A percentile compares a stretch with the other conserved stretches of the same genome.
Evolutionary conservation across 805 yeast species (phyloP).

Genomic region (Groenewaldozyma tartarivorans): DNA sequence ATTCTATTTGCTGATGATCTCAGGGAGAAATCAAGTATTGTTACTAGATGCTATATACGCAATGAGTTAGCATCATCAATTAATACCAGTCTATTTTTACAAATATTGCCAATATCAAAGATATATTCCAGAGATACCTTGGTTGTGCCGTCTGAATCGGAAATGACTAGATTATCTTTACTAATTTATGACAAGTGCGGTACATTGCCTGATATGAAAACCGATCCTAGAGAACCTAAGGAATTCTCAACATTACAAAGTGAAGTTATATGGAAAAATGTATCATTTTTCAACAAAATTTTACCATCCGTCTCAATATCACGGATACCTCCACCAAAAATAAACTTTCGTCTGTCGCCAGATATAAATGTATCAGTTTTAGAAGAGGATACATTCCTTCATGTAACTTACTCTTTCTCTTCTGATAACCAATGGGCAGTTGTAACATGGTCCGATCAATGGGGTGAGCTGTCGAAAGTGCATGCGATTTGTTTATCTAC

Average conservation of each 20-base stretch:
- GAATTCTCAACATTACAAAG: background rate
- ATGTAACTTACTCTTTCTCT: constrained; percentile 77
- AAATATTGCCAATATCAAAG: constrained; percentile 14
- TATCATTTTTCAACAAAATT: constrained; percentile 4
- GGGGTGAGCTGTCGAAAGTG: constrained; percentile 52
- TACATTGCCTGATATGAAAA: background rate
- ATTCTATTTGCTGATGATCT: too few relatives aligned
- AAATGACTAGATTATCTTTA: constrained; percentile 21
- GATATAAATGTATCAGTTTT: constrained; percentile 27
- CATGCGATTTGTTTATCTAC: constrained; percentile 36
- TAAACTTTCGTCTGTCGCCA: constrained; percentile 21
- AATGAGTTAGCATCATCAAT: too few relatives aligned
- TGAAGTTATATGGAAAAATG: background rate
- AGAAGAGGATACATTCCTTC: constrained; percentile 69
- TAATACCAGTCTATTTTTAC: constrained; percentile 8
- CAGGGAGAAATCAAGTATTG: too few relatives aligned
- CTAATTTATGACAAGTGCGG: constrained; percentile 24
- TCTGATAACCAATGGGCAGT: constrained; percentile 75
- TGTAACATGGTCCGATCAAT: constrained; percentile 85
- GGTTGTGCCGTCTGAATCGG: constrained; percentile 21
- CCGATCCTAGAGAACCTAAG: background rate
- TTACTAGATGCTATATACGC: too few relatives aligned
- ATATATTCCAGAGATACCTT: constrained; percentile 21
- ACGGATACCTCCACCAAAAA: constrained; percentile 23
- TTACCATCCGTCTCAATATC: constrained; percentile 28